Base-by-base conservation (phyloP, 768 basidiomycete species). In the Calocera cornea region DNA sequence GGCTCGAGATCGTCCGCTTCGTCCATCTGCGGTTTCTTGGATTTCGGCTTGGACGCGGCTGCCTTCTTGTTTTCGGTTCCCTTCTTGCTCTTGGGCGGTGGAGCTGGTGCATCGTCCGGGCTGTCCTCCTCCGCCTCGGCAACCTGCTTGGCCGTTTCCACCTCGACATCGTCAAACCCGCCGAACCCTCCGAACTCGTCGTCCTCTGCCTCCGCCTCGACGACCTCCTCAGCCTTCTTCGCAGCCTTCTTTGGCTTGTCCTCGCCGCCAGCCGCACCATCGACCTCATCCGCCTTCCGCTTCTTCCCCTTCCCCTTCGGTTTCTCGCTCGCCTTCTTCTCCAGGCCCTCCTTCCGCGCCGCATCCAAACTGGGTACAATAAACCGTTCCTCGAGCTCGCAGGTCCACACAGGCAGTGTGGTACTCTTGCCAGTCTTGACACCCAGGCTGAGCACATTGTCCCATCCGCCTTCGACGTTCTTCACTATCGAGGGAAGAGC, bases 331-430 rank as follows among this genome's bases (percentile, higher is more conserved):
- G 19, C 41, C n/a, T 34, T 64, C 33, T 38, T 34, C 60, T 40
- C 36, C 49, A 27, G 5, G 24, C 12, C 38, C 14, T 67, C 50
- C 34, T 63, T 8, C 17, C 16, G 22, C 5, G 22, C 66, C 10
- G 11, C 50, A 49, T 67, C 66, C 47, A 34, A 19, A 34, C 47
- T 67, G 60, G 50, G 47, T 1, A 60, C 44, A 22, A n/a, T 67
- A 22, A 49, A 40, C 47, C 38, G 65, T 50, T 64, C 47, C 66
- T 36, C 85, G n/a, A 97, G 81, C 3, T 82, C 79, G 75, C 88
- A 90, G 24, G 80, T 83, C 92, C 94, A 99, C 73, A 99, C 86
- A 2, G 97, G 97, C n/a, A 99, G 77, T 70, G 87, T 85, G 36
- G 86, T 80, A 65, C 89, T 91, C 12, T 84, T 84, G 71, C 86